phyloP scores from a whole-genome alignment of 2,329 filamentous ascomycete genomes.

The Lanzia echinophila region DNA sequence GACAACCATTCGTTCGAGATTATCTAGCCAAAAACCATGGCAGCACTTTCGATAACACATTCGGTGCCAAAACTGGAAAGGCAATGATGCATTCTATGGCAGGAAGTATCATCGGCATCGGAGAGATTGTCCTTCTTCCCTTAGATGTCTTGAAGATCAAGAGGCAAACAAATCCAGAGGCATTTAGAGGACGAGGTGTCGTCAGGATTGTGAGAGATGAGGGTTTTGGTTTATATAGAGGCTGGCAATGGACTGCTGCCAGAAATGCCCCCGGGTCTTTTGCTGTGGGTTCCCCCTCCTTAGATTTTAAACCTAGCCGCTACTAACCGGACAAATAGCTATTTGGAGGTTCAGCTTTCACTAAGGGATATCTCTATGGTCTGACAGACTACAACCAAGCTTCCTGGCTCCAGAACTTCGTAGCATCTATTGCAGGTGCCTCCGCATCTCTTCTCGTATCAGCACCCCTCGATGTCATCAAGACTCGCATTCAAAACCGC shows the following conservation, averaged over 20 bases:
- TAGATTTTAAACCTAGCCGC: constrained; percentile 17
- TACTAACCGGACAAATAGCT: constrained; percentile 48
- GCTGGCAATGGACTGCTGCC: constrained; percentile 95
- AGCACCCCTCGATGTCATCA: constrained; percentile 95
- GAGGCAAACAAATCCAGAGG: constrained; percentile 97
- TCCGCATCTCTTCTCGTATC: constrained; percentile 93
- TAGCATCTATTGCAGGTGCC: constrained; percentile 91
- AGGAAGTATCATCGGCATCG: constrained; percentile 92
- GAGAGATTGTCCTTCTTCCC: constrained; percentile 90
- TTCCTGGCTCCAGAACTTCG: constrained; percentile 91
- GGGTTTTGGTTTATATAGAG: constrained; percentile 90
- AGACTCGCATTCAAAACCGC: constrained; percentile 95
- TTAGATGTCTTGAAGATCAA: constrained; percentile 99
- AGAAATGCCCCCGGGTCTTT: constrained; percentile 96
- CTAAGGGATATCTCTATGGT: constrained; percentile 91
- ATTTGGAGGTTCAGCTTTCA: constrained; percentile 93
- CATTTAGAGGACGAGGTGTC: constrained; percentile 89
- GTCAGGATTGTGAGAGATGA: constrained; percentile 87
- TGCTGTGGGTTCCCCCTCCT: constrained; percentile 56
- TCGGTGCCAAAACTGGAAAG: constrained; percentile 96
- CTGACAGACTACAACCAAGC: constrained; percentile 94
- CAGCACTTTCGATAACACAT: constrained; percentile 75
- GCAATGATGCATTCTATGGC: constrained; percentile 96
- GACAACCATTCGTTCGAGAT: constrained; percentile 90
- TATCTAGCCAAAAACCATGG: constrained; percentile 77